phyloP scores from a whole-genome alignment of 2,329 filamentous ascomycete genomes.

The Neoascochyta sp. region DNA sequence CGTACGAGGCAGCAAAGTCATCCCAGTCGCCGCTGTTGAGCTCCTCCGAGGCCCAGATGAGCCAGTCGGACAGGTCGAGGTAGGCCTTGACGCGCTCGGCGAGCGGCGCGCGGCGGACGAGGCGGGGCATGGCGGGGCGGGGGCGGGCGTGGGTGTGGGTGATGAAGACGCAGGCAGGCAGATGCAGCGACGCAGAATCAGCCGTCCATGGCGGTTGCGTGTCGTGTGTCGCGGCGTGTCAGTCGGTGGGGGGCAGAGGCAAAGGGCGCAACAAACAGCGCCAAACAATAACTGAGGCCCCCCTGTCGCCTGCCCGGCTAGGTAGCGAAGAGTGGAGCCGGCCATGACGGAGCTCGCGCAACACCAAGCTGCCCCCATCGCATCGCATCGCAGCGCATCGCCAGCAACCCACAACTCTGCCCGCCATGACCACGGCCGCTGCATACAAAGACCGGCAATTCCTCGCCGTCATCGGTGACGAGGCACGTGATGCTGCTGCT shows the following conservation, averaged over 20 bases:
- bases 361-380: conserved; percentile 18
- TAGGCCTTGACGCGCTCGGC: conserved; percentile 73
- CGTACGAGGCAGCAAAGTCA: conserved; percentile 67
- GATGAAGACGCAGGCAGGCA: too few species aligned
- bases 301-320: too few species aligned
- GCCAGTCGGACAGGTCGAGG: conserved; percentile 82
- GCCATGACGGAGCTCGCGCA: conserved; percentile 28
- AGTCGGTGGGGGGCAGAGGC: too few species aligned
- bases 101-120: conserved; percentile 78
- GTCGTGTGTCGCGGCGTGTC: too few species aligned
- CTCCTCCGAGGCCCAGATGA: conserved; percentile 89
- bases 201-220: conserved; percentile 16
- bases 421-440: conserved; percentile 58
- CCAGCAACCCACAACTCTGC: too few species aligned
- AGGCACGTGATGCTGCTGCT: conserved; percentile 67
- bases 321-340: too few species aligned
- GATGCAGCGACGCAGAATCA: neutral
- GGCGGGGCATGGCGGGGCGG: conserved; percentile 60
- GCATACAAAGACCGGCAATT: conserved; percentile 82
- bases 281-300: too few species aligned
- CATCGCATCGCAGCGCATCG: too few species aligned
- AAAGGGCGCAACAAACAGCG: too few species aligned
- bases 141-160: conserved; percentile 1
- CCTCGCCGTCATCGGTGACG: conserved; percentile 94
- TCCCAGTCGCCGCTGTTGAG: conserved; percentile 90